A percentile compares a stretch with the other conserved stretches of the same genome.
Conservation (phyloP, 148 eudicot species). For the Fagopyrum homotropicum region DNA sequence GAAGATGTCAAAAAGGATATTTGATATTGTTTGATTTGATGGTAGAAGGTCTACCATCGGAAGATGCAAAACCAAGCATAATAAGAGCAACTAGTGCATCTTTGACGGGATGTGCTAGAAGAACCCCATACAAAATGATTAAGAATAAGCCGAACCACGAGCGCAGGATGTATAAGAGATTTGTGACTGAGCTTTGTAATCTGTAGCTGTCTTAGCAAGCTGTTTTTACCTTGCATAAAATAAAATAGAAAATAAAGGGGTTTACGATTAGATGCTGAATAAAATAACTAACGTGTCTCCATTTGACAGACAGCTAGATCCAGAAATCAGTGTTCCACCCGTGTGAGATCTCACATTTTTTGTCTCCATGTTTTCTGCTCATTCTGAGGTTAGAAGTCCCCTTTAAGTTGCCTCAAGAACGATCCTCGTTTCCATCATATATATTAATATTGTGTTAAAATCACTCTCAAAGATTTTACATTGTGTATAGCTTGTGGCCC, state of each 20-base stretch:
- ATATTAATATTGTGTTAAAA: background rate
- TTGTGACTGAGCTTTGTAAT: constrained; percentile 5
- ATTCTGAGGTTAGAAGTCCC: constrained; percentile 21
- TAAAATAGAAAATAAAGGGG: background rate
- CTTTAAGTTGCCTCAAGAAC: constrained; percentile 20
- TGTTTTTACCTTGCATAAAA: background rate
- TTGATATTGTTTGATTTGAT: background rate
- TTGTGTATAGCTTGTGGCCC: background rate
- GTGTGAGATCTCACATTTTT: constrained; percentile 4
- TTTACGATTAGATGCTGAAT: background rate
- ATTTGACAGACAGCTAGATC: constrained; percentile 6
- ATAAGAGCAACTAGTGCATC: background rate
- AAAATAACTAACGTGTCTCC: constrained; percentile 8
- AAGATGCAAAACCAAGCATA: constrained; percentile 1
- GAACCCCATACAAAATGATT: background rate
- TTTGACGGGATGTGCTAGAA: constrained; percentile 6
- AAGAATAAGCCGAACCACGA: background rate
- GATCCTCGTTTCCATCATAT: background rate
- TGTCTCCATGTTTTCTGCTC: constrained; percentile 19
- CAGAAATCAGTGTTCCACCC: background rate
- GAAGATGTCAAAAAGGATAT: constrained; percentile 7
- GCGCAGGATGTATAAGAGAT: constrained; percentile 4
- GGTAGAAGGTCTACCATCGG: background rate
- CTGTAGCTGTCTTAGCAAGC: constrained; percentile 3
- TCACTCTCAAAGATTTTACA: background rate